Evolutionary conservation across 345 rosid genomes (phyloP).

Genomic region (Linum tenue): DNA sequence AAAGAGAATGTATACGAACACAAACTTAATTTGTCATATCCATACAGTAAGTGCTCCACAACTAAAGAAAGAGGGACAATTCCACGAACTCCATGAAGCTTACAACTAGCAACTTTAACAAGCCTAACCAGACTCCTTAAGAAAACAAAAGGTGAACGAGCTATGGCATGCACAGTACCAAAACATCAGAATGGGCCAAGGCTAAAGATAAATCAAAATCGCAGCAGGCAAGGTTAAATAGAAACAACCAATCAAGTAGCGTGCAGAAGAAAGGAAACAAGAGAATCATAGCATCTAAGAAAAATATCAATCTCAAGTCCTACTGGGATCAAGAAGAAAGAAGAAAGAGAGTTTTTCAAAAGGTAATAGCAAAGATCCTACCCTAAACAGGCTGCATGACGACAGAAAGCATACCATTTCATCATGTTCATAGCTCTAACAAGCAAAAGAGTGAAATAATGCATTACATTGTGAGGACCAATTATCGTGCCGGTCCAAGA

Average conservation of each 20-base stretch:
- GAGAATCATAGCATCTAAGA: neutral
- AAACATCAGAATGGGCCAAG: neutral
- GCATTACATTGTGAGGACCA: constrained; percentile 80
- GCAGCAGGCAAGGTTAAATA: neutral
- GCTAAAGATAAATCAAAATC: neutral
- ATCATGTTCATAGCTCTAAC: neutral
- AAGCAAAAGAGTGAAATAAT: neutral
- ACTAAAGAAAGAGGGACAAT: neutral
- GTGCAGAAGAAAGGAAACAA: neutral
- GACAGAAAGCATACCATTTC: neutral
- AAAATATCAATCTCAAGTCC: neutral
- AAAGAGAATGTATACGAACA: neutral
- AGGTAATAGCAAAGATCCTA: neutral
- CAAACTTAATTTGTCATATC: neutral
- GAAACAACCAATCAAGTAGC: neutral
- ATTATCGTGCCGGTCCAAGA: constrained; percentile 92
- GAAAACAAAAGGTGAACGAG: neutral
- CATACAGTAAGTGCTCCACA: neutral
- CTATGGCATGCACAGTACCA: neutral
- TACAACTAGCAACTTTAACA: neutral
- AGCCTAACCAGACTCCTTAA: neutral
- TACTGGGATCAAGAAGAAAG: neutral
- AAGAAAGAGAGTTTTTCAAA: too few relatives aligned
- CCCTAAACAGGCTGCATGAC: neutral
- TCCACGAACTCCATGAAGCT: neutral